Conservation (phyloP, 306 rosid genomes). For the Rosa rugosa region DNA sequence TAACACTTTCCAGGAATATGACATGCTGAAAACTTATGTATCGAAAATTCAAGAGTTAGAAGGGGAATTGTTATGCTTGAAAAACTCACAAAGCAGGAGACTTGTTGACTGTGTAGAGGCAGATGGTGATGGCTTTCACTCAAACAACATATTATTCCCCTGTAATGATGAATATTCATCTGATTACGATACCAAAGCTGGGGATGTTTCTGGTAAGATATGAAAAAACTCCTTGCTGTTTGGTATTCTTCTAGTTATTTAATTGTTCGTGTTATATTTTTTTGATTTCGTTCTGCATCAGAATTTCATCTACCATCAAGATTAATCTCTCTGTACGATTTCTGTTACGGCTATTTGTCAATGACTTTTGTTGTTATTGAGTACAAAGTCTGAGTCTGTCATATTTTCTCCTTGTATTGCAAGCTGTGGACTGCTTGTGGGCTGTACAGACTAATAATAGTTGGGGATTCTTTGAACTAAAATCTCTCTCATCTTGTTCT, state of each 20-base stretch:
- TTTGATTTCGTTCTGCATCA: conserved; percentile 6
- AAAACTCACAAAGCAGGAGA: conserved; percentile 42
- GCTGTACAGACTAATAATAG: background rate
- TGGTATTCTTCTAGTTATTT: background rate
- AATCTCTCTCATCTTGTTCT: too few species aligned
- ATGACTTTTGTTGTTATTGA: background rate
- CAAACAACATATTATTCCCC: conserved; percentile 58
- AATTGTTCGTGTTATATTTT: background rate
- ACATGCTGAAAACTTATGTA: conserved; percentile 63
- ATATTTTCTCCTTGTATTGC: background rate
- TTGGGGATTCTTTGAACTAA: background rate
- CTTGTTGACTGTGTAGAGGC: conserved; percentile 58
- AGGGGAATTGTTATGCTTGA: conserved; percentile 53
- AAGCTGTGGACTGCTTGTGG: background rate
- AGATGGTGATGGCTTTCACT: conserved; percentile 52
- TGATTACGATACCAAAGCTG: conserved; percentile 63
- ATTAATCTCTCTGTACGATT: background rate
- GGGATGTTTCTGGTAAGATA: conserved; percentile 59
- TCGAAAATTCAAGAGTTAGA: conserved; percentile 84
- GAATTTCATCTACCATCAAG: background rate
- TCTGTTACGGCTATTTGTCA: conserved; percentile 2
- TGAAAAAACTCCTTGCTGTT: background rate
- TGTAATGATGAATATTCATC: conserved; percentile 57
- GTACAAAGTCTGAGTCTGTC: background rate
- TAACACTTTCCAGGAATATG: conserved; percentile 59